Conservation (phyloP, 1,139 yeast genomes). For the Magnusiomyces tetraspermus region DNA sequence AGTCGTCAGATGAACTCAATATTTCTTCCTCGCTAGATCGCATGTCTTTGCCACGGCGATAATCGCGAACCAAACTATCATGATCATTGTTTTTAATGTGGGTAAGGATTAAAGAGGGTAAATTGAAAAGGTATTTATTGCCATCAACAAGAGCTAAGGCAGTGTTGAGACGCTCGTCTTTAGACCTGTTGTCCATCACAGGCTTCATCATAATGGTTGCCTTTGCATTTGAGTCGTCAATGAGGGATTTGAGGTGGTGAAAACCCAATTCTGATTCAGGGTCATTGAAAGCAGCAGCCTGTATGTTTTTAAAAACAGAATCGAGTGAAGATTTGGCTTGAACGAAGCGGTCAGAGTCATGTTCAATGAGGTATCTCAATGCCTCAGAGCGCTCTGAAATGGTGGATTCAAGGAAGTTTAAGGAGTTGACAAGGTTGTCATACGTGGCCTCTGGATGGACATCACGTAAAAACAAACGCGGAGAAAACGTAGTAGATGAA, state of each 20-base stretch:
- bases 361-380: conserved; percentile 56
- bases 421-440: conserved; percentile 47
- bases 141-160: conserved; percentile 56
- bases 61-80: conserved; percentile 60
- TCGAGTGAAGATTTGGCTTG: conserved; percentile 63
- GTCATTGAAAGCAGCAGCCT: conserved; percentile 33
- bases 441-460: conserved; percentile 66
- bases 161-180: conserved; percentile 49
- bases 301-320: conserved; percentile 45
- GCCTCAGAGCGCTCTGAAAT: conserved; percentile 59
- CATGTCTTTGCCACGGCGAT: conserved; percentile 45
- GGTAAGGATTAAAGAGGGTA: conserved; percentile 53
- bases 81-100: conserved; percentile 55
- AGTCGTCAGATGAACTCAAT: conserved; percentile 9
- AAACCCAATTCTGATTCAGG: conserved; percentile 32
- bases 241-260: conserved; percentile 22
- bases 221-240: conserved; percentile 33
- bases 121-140: conserved; percentile 57
- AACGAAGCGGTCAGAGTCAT: conserved; percentile 66
- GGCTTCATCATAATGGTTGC: conserved; percentile 70
- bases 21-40: conserved; percentile 22
- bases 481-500: conserved; percentile 63
- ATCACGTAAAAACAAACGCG: conserved; percentile 56
- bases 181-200: conserved; percentile 51
- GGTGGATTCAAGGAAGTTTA: conserved; percentile 50